A percentile compares a stretch with the other conserved stretches of the same genome.
Evolutionary conservation across 805 yeast species (phyloP).

Genomic region (Candida glaebosa): DNA sequence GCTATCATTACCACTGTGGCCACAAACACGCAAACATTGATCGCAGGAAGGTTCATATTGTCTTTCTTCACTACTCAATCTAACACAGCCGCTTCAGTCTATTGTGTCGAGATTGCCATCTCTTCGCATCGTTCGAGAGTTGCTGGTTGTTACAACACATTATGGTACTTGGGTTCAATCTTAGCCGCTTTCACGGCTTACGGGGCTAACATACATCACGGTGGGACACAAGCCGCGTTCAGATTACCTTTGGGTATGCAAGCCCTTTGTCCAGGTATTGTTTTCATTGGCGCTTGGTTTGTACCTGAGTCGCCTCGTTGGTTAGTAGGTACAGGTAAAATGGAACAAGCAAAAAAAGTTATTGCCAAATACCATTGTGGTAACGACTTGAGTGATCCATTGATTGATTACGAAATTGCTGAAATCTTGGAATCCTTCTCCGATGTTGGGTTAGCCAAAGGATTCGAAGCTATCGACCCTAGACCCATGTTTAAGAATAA

Average conservation of each 20-base stretch:
- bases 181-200: slow-evolving; percentile 30
- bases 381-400: slow-evolving; percentile 14
- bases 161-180: slow-evolving; percentile 39
- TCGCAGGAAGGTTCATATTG: slow-evolving; percentile 42
- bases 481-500: slow-evolving; percentile 6
- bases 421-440: slow-evolving; percentile 27
- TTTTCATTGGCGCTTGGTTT: slow-evolving; percentile 29
- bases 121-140: slow-evolving; percentile 37
- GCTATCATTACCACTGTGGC: slow-evolving; percentile 28
- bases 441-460: slow-evolving; percentile 9
- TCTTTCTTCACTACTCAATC: slow-evolving; percentile 42
- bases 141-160: slow-evolving; percentile 35
- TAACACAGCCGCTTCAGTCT: slow-evolving; percentile 39
- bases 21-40: slow-evolving; percentile 23
- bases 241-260: slow-evolving; percentile 20
- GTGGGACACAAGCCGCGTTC: slow-evolving; percentile 33
- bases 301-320: slow-evolving; percentile 50
- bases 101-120: slow-evolving; percentile 45
- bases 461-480: slow-evolving; percentile 14
- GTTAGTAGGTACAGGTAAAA: slow-evolving; percentile 29
- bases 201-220: slow-evolving; percentile 33
- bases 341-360: slow-evolving; percentile 24
- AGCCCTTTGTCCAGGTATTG: slow-evolving; percentile 37
- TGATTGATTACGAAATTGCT: slow-evolving; percentile 32
- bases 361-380: slow-evolving; percentile 15